A percentile compares a stretch with the other conserved stretches of the same genome.
These are phyloP conservation scores for Saturnispora quitensis DNA, from an alignment of 805 yeast genomes.

Conservation along the genomic window DNA sequence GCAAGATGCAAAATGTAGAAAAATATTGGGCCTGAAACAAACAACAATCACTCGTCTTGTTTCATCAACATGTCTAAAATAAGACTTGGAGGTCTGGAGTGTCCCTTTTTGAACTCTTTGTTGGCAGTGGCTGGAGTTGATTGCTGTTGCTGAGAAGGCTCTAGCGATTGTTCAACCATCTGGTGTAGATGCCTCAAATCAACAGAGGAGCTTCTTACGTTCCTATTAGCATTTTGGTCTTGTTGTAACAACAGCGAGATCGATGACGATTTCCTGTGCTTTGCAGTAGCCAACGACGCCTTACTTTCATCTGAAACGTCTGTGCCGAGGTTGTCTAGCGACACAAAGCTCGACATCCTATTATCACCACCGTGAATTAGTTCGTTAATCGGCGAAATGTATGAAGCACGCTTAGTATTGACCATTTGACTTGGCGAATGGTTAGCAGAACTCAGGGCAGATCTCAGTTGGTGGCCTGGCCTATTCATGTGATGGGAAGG, in stretches of 20 bases:
- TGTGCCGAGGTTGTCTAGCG: not conserved
- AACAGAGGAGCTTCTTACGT: constrained; percentile 6
- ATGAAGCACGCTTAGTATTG: constrained; percentile 15
- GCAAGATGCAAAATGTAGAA: not conserved
- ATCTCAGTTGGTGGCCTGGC: constrained; percentile 18
- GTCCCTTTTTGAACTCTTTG: not conserved
- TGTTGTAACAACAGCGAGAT: not conserved
- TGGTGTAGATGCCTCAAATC: constrained; percentile 12
- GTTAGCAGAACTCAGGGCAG: constrained; percentile 11
- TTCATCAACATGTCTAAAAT: constrained; percentile 28
- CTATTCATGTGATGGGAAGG: not conserved
- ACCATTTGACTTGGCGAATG: not conserved
- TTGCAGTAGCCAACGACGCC: not conserved
- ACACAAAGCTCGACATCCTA: not conserved
- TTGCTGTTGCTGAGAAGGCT: not conserved
- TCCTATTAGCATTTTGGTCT: not conserved
- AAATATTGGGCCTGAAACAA: not conserved
- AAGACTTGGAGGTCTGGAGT: constrained; percentile 32
- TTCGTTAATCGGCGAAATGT: constrained; percentile 22
- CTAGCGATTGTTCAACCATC: constrained; percentile 10
- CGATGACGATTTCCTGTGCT: not conserved
- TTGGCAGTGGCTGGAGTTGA: not conserved
- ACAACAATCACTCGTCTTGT: not conserved
- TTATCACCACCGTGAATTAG: constrained; percentile 10
- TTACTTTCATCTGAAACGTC: not conserved